Evolutionary conservation across 78 protist species (phyloP), one percentile per base, ranked within the genome.

Genomic region (Diacronema lutheri): DNA sequence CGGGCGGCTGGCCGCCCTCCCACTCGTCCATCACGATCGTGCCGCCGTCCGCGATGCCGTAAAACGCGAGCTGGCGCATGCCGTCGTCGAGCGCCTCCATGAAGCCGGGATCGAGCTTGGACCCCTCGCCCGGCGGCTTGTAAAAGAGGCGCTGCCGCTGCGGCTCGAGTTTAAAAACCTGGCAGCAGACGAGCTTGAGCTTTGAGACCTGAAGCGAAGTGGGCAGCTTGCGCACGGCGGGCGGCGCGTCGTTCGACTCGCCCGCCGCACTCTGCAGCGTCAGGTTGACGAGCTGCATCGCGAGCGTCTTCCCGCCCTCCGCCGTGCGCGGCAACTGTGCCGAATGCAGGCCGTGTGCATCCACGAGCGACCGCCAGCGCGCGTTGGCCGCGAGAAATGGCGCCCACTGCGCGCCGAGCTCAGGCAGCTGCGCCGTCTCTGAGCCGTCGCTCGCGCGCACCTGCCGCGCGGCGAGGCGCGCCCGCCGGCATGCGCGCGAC

Each of bases 51-150:
- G 7, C 4, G 41, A 71, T 58, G 50, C 58, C 79, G 23, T 13
- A n/a, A 16, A 38, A 56, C 35, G n/a, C 10, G 33, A 71, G 79
- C 58, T 14, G 38, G 7, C 25, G 11, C 21, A 26, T 0, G 37
- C 41, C 79, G 79, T 71, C 79, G 35, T 71, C 79, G 23, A 71
- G 79, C 9, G 0, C 10, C 79, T 71, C 79, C 5, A 56, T 56
- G 33, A 71, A 38, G 57, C 41, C 79, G 40, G 19, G 7, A 20
- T 40, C 33, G 72, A 4, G 41, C 16, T 16, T 41, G 72, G 11
- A 19, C 12, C 14, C 71, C 10, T 5, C 20, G 5, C 71, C 71
- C 38, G 71, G 71, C 40, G 71, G 21, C 21, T 14, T 38, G 57
- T 71, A 71, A 26, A 71, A n/a, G 31, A 71, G 14, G n/a, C 0